Conservation (phyloP, 306 rosid species). For the Prunus davidiana region DNA sequence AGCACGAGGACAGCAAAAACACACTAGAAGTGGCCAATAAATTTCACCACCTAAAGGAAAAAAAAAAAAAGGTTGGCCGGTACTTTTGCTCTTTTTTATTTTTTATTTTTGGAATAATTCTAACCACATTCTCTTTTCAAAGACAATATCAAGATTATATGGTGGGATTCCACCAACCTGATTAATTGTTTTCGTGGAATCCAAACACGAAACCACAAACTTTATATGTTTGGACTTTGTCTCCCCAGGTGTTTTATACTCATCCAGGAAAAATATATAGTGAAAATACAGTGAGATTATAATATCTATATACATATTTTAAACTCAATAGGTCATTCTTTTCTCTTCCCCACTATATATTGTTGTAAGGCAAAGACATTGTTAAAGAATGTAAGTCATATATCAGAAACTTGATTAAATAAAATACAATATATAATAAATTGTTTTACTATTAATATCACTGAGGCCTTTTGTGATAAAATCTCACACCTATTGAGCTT, state of each 20-base stretch:
- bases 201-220: conserved; percentile 77
- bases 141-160: conserved; percentile 10
- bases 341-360: no score
- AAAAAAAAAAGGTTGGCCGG: no score
- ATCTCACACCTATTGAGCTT: no score
- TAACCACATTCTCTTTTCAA: neutral
- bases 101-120: conserved; percentile 12
- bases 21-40: no score
- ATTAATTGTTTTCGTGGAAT: conserved; percentile 43
- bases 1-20: no score
- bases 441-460: no score
- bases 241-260: conserved; percentile 23
- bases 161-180: conserved; percentile 63
- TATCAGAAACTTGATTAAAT: no score
- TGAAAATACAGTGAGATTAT: neutral
- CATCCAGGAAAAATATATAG: neutral
- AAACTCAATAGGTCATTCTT: no score
- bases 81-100: neutral
- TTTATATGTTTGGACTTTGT: conserved; percentile 35
- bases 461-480: no score
- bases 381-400: no score
- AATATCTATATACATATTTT: neutral
- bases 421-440: no score
- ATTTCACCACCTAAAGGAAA: no score
- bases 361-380: neutral